Evolutionary conservation across 345 rosid genomes (phyloP), one percentile per base, ranked within the genome.

Genomic region (Adansonia digitata): DNA sequence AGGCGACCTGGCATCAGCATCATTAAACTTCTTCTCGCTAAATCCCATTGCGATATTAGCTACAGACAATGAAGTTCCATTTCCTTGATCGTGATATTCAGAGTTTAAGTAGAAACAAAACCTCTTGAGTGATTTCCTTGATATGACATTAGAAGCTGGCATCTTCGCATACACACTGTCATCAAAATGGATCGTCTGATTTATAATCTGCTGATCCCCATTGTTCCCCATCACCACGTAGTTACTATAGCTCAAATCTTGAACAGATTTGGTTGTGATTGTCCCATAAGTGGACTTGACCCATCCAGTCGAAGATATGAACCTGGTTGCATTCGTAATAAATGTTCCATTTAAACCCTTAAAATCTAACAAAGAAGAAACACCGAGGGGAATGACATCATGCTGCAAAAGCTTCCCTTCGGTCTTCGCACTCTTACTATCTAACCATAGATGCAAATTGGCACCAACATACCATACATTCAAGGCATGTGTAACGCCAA

Each of bases 381-480:
- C 55, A 27, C 42, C 59, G 29, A 81, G 81, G 71, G 94, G 89
- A 77, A 74, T 64, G 45, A 74, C 70, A 13, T 74, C 78, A 5
- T 81, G 73, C 78, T 77, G 84, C 81, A 88, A 69, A 56, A 94
- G 87, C 88, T 83, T 76, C 81, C 90, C 97, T 74, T 84, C 65
- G 0, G 89, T 92, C 31, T 62, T 82, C 3, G 60, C 46, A 77
- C 80, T 86, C 78, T 77, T 81, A 13, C 39, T 57, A 67, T 84
- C 87, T 84, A 92, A 78, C 97, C 98, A 94, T 56, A 94, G 91
- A 75, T 94, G 98, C 92, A 94, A 81, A 82, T 94, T 94, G 13
- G 93, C 97, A 77, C 92, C 92, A 0, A 94, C 72, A 48, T 80
- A 88, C 97, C 98, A 94, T 52, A 90, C 93, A 71, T 92, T 84